A percentile compares a stretch with the other conserved stretches of the same genome.
These are phyloP conservation scores for Cytospora leucostoma DNA, from an alignment of 2,329 filamentous ascomycete species.

Conservation along the genomic window DNA sequence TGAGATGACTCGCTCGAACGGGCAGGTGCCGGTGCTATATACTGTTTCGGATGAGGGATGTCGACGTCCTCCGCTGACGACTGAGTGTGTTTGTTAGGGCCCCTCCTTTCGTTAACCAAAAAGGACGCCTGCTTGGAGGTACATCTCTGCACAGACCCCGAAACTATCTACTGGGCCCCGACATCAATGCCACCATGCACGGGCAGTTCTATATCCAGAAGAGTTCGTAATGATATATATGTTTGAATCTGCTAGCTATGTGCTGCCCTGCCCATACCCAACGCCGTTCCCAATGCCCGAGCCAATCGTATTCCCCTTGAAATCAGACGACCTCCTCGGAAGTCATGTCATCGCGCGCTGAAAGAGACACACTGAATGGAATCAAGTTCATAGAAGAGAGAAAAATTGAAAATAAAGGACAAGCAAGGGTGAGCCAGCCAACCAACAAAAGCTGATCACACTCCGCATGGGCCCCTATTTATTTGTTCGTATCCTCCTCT, in stretches of 20 bases:
- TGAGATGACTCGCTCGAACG: neutral
- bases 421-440: neutral
- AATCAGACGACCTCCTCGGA: neutral
- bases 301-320: neutral
- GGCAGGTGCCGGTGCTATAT: neutral
- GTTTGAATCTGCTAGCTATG: neutral
- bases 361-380: neutral
- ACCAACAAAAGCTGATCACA: neutral
- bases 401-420: neutral
- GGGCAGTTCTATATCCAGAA: neutral
- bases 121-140: neutral
- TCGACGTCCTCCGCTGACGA: too few species aligned
- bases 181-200: neutral
- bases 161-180: too few species aligned
- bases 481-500: constrained; percentile 29
- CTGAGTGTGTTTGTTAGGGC: too few species aligned
- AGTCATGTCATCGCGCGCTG: neutral
- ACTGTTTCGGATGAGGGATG: neutral
- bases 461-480: too few species aligned
- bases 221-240: neutral
- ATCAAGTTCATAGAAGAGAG: neutral
- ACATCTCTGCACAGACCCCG: too few species aligned
- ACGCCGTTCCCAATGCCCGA: neutral
- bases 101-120: neutral
- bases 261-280: neutral